phyloP scores from a whole-genome alignment of 2,329 filamentous ascomycete genomes.

The Xylaria sp. region DNA sequence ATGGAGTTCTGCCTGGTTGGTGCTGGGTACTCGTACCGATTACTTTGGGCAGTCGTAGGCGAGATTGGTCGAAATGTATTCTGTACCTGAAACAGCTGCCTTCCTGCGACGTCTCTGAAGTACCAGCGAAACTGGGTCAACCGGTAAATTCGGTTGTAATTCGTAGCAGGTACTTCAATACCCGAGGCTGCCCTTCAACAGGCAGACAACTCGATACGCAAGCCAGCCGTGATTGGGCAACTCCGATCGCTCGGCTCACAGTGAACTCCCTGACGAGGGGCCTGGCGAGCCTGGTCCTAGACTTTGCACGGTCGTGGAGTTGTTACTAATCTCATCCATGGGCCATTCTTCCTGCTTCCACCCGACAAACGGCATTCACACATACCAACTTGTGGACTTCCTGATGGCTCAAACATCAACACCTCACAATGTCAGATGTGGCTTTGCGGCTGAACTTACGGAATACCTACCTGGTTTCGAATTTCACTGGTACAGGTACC shows the following conservation, averaged over 20 bases:
- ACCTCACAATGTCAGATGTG: too few relatives aligned
- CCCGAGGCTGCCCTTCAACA: not conserved
- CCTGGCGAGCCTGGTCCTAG: not conserved
- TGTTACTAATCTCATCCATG: not conserved
- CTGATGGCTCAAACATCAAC: too few relatives aligned
- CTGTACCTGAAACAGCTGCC: too few relatives aligned
- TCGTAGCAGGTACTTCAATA: not conserved
- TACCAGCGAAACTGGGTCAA: not conserved
- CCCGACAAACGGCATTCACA: not conserved
- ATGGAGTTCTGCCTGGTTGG: too few relatives aligned
- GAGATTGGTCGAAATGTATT: too few relatives aligned
- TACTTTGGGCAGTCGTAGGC: too few relatives aligned
- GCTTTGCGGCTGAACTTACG: too few relatives aligned
- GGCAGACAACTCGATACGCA: constrained; percentile 24
- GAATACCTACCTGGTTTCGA: too few relatives aligned
- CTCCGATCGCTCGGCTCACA: not conserved
- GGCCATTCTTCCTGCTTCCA: not conserved
- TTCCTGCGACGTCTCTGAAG: not conserved
- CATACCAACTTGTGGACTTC: too few relatives aligned
- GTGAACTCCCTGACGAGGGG: not conserved
- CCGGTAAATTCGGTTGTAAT: not conserved
- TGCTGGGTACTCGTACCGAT: too few relatives aligned
- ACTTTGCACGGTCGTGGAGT: not conserved
- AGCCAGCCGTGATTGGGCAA: constrained; percentile 16
- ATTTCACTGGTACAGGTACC: too few relatives aligned